Percentiles rank a stretch among this genome's conserved stretches.
These are phyloP conservation scores for Backusella morwellensis DNA, from an alignment of 192 early-diverging fungal genomes.

Conservation along the genomic window DNA sequence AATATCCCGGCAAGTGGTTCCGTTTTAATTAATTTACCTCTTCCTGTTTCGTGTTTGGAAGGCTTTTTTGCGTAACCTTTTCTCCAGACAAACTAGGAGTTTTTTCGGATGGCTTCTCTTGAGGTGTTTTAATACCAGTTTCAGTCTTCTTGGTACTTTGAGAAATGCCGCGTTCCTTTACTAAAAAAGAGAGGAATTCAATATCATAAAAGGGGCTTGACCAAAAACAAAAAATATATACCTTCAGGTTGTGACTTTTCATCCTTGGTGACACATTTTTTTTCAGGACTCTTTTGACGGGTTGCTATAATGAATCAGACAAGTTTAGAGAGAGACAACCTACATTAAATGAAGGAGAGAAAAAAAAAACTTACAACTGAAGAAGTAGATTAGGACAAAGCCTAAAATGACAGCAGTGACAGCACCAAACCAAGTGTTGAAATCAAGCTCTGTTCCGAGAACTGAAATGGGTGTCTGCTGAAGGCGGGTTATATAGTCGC, in stretches of 20 bases:
- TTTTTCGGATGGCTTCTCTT: neutral
- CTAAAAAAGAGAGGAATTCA: neutral
- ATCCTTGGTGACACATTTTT: neutral
- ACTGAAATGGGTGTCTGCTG: neutral
- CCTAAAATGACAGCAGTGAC: neutral
- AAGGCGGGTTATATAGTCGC: neutral
- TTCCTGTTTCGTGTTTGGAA: neutral
- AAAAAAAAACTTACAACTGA: neutral
- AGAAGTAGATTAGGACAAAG: neutral
- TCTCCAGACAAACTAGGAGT: neutral
- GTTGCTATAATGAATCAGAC: neutral
- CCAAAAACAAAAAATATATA: neutral
- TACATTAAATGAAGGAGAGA: too few relatives aligned
- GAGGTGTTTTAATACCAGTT: neutral
- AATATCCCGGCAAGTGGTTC: too few relatives aligned
- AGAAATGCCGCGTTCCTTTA: neutral
- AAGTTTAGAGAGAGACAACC: too few relatives aligned
- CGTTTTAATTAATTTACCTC: too few relatives aligned
- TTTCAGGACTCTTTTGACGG: neutral
- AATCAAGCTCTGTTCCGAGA: neutral
- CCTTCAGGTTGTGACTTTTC: neutral
- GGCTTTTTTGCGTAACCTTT: neutral
- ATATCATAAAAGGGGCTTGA: neutral
- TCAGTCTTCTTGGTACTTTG: neutral
- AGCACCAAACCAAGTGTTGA: neutral